phyloP scores from a whole-genome alignment of 495 filamentous ascomycete species.

The Staphylotrichum longicolle region DNA sequence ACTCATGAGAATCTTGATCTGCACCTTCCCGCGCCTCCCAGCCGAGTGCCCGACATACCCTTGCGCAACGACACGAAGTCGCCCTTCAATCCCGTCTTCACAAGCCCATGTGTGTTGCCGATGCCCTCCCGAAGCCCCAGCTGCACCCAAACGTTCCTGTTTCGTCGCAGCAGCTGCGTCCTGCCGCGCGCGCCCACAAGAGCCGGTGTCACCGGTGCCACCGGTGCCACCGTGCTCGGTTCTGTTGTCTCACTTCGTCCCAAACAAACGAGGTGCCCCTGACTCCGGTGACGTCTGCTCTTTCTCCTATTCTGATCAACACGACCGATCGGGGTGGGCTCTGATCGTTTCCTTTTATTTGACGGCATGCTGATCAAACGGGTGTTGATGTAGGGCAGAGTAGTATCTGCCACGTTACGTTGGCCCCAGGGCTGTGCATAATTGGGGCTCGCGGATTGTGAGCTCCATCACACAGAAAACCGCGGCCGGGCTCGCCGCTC shows the following conservation, averaged over 20 bases:
- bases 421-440: conserved; percentile 7
- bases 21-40: conserved; percentile 6
- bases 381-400: conserved; percentile 1
- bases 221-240: too few relatives aligned
- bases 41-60: conserved; percentile 1
- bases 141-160: conserved; percentile 3
- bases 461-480: not conserved
- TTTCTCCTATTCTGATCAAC: not conserved
- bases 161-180: conserved; percentile 17
- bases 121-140: not conserved
- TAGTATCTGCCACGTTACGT: conserved; percentile 14
- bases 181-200: conserved; percentile 7
- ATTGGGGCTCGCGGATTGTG: conserved; percentile 8
- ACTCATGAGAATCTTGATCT: not conserved
- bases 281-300: not conserved
- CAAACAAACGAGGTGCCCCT: not conserved
- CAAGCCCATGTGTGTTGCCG: conserved; percentile 13
- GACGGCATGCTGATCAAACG: conserved; percentile 1
- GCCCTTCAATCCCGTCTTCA: not conserved
- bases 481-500: not conserved
- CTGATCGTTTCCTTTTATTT: not conserved
- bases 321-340: not conserved
- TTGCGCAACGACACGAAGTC: not conserved
- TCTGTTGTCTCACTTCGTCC: too few relatives aligned
- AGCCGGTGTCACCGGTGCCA: not conserved